Base-by-base conservation (phyloP, 495 filamentous ascomycete species). In the Copromyces sp. region DNA sequence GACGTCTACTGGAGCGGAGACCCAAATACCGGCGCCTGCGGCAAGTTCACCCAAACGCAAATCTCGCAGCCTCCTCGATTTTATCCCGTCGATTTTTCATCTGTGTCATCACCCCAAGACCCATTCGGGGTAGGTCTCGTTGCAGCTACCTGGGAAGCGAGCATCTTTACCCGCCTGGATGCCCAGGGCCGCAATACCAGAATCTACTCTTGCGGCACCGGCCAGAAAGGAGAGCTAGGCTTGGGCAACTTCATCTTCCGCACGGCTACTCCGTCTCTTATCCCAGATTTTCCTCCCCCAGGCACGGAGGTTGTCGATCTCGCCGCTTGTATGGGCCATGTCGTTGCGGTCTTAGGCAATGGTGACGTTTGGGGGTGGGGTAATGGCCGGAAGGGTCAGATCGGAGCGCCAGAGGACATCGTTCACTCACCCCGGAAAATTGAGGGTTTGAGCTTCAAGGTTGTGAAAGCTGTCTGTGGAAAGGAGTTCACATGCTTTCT, bases 301-400 rank as follows among this genome's bases (percentile, higher is more conserved):
- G 85, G 80, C 0, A 84, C 83, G 3, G 72, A 77, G 2, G 77
- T 97, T 6, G 77, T 83, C 0, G 82, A 89, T 47, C 74, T 98
- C 12, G 81, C 89, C 1, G 90, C 92, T 59, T 86, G 92, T n/a
- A 90, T 96, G 83, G 86, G 86, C 17, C 95, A 99, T 78, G 87
- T 89, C 0, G 88, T 94, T 20, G 89, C 85, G 4, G 87, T 97
- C 5, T 81, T 97, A 1, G 86, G 85, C 38, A 90, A 90, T 78
- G 94, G 94, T 3, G 84, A 90, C 1, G 90, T 91, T 2, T 97
- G 90, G 79, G 95, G 94, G 3, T 98, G 95, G 95, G 95, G 95
- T 2, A 90, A 84, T 73, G 89, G 89, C 7, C 85, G 94, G 38
- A 94, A 97, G 81, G 94, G 94, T 0, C 94, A 98, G 78, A 80